Evolutionary conservation across 2,329 filamentous ascomycete species (phyloP), one percentile per base, ranked within the genome.

Genomic region (Cercospora sp.): DNA sequence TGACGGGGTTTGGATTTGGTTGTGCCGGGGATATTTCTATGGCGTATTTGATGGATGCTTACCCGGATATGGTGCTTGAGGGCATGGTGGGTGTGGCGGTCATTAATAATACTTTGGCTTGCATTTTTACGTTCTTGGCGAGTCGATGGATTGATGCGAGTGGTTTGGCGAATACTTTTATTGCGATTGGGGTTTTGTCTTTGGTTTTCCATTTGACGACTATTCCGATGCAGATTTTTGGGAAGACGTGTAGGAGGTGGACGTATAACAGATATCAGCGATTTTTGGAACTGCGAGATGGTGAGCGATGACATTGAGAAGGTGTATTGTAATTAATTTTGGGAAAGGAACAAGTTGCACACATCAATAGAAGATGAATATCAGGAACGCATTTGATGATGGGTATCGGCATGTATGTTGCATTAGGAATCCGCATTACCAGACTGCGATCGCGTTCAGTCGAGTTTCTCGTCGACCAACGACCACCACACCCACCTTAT

Each of bases 1-100:
- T 87, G 70, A 87, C 87, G 30, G 86, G 86, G 4, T 88, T 88
- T 64, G 86, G 86, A 2, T 88, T 85, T 76, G 86, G 86, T 7
- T 87, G 85, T 61, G 85, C 85, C 2, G 86, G 86, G 5, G 86
- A 88, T 75, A 74, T 88, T 26, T 74, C 73, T 13, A 76, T 78
- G 79, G 83, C 85, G 0, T 87, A 87, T 68, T 77, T 87, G 4
- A 84, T 85, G 71, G 85, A 87, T 67, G 83, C 82, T 3, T 87
- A 87, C 67, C 84, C 85, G 0, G 85, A 86, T 36, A 86, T 86
- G 81, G 82, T 87, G 5, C 77, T 87, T 2, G 85, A 87, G 71
- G 85, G 85, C 30, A 87, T 87, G 85, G 85, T 87, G 1, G 85
- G 85, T 5, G 85, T 87, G 1, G 82, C 84, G 2, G 84, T 86